Base-by-base conservation (phyloP, 805 yeast genomes). In the Cephaloascus albidus region DNA sequence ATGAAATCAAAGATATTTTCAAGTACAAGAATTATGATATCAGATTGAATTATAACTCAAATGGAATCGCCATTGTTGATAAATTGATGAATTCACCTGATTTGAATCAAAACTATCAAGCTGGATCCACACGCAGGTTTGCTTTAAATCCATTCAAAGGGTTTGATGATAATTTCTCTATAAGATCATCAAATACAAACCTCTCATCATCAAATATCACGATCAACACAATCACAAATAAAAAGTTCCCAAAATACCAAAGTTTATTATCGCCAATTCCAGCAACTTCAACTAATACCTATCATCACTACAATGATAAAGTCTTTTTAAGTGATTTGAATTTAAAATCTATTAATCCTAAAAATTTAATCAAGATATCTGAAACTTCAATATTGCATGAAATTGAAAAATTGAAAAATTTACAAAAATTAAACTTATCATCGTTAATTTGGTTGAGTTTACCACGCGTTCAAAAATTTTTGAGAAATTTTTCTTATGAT, bases 401-500 rank as follows among this genome's bases (percentile, higher is more conserved):
- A 2, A 48, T 63, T 2, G 42, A 53, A n/a, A 48, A 45, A 36
- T 39, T 66, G 40, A 66, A 42, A 26, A 53, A 50, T 35, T 52
- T 76, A 40, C 55, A 42, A 43, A 61, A 54, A 37, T 55, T 70
- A 45, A 64, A 65, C 42, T 54, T 71, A 47, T 57, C 63, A 18
- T 70, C 70, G 6, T 66, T 66, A 55, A 65, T 69, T 39, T 76
- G 75, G 79, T 52, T 68, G 31, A 67, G 58, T 49, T 70, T 60
- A 48, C 64, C 46, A 40, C 39, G 60, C 38, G 54, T 65, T 46
- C 51, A 56, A 51, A 40, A 55, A 39, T 65, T 57, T 37, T 55
- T 76, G 49, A 43, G 55, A 10, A 52, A 55, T 20, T 57, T 62
- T 40, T 43, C 56, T 6, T 48, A 51, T 0, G 43, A 42, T 14